Percentiles rank a stretch among this genome's conserved stretches.
These are phyloP conservation scores for Aspergillus coremiiformis DNA, from an alignment of 495 filamentous ascomycete genomes.

Conservation along the genomic window DNA sequence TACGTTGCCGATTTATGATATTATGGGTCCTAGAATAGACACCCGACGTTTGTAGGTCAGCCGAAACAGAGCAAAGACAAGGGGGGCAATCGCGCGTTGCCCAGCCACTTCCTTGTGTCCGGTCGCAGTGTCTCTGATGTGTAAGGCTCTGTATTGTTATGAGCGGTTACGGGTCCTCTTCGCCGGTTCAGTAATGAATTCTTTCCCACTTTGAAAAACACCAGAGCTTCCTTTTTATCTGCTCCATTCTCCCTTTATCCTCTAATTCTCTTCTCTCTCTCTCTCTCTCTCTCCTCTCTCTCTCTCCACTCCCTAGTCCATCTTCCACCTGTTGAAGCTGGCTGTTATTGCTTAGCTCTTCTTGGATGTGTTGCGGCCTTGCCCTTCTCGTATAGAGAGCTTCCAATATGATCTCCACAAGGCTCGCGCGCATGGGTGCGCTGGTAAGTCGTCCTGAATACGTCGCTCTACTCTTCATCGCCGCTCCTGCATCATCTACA, in stretches of 20 bases:
- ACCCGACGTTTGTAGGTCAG: conserved; percentile 5
- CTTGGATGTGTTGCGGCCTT: conserved; percentile 33
- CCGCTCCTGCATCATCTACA: background rate
- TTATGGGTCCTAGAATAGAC: conserved; percentile 6
- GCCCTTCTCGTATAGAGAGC: conserved; percentile 30
- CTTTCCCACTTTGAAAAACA: conserved; percentile 36
- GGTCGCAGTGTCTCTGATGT: conserved; percentile 28
- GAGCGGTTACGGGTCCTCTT: conserved; percentile 40
- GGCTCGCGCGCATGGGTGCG: conserved; percentile 50
- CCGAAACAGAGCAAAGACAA: background rate
- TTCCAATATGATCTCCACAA: conserved; percentile 50
- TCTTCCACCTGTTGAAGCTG: conserved; percentile 36
- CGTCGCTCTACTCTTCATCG: background rate
- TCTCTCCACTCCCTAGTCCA: conserved; percentile 30
- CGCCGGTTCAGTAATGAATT: conserved; percentile 35
- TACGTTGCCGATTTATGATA: conserved; percentile 5
- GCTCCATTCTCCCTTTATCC: conserved; percentile 25
- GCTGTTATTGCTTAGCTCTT: conserved; percentile 28
- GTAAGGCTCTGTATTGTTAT: conserved; percentile 32
- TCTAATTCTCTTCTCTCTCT: conserved; percentile 16
- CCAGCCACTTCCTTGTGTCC: conserved; percentile 21
- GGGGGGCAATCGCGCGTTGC: background rate
- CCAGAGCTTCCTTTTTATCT: conserved; percentile 41
- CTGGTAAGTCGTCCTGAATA: conserved; percentile 38
- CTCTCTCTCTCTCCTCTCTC: conserved; percentile 17